Evolutionary conservation across 371 early-diverging fungal species (phyloP).

Genomic region (Mucor piriformis): DNA sequence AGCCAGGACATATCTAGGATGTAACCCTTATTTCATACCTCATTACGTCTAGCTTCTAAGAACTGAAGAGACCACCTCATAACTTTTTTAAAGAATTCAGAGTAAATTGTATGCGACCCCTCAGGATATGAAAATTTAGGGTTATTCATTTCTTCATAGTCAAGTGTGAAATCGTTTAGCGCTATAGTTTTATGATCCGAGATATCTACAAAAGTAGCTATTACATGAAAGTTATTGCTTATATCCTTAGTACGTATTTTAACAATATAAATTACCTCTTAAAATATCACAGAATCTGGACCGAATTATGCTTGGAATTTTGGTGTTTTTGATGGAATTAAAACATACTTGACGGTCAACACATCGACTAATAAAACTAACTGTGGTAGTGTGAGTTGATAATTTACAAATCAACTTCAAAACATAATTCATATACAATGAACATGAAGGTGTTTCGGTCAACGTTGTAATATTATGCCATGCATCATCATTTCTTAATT

Average conservation of each 20-base stretch:
- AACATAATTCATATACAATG: conserved; percentile 19
- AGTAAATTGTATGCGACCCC: conserved; percentile 17
- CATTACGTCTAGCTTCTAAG: conserved; percentile 26
- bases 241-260: background rate
- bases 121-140: conserved; percentile 16
- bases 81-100: conserved; percentile 35
- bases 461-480: conserved; percentile 31
- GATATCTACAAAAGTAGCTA: conserved; percentile 34
- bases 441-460: conserved; percentile 8
- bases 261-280: conserved; percentile 31
- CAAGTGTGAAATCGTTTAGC: conserved; percentile 37
- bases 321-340: conserved; percentile 36
- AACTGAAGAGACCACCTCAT: conserved; percentile 35
- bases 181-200: conserved; percentile 29
- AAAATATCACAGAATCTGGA: conserved; percentile 49
- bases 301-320: conserved; percentile 39
- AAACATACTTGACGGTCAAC: conserved; percentile 45
- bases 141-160: background rate
- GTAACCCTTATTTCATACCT: conserved; percentile 29
- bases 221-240: background rate
- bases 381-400: conserved; percentile 20
- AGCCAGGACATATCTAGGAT: too few relatives aligned
- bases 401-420: conserved; percentile 30
- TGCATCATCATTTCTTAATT: conserved; percentile 12
- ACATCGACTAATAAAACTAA: conserved; percentile 19